Conservation (phyloP, 148 eudicot species). For the Rhododendron mucronatum region DNA sequence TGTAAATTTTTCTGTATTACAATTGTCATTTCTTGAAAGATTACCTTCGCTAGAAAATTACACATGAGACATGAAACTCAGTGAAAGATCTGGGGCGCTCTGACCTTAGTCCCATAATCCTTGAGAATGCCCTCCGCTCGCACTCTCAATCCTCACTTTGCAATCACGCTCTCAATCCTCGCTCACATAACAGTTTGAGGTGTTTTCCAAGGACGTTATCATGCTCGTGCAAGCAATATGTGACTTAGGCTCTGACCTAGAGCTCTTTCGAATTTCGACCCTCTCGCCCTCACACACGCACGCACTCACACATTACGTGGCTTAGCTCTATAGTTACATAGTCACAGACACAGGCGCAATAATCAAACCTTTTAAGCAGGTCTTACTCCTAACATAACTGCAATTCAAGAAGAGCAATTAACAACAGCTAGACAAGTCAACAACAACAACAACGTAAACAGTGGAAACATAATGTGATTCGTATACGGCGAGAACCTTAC, state of each 20-base stretch:
- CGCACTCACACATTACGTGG: neutral
- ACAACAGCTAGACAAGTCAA: neutral
- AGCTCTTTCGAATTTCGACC: neutral
- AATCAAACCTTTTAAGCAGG: neutral
- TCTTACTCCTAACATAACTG: neutral
- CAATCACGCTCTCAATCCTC: neutral
- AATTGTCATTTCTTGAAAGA: neutral
- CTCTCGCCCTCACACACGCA: neutral
- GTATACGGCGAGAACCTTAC: conserved; percentile 41
- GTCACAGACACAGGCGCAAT: neutral
- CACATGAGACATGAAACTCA: neutral
- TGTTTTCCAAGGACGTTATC: neutral
- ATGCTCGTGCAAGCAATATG: neutral
- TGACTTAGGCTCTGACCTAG: neutral
- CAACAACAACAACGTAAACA: neutral
- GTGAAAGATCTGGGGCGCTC: neutral
- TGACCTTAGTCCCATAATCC: neutral
- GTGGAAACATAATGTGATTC: neutral
- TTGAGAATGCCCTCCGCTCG: neutral
- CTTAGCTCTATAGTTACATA: neutral
- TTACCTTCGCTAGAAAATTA: neutral
- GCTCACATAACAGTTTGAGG: neutral
- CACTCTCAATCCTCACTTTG: neutral
- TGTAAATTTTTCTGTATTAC: neutral
- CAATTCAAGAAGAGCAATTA: neutral